Base-by-base conservation (phyloP, 768 basidiomycete genomes). In the Tulasnella sp. region DNA sequence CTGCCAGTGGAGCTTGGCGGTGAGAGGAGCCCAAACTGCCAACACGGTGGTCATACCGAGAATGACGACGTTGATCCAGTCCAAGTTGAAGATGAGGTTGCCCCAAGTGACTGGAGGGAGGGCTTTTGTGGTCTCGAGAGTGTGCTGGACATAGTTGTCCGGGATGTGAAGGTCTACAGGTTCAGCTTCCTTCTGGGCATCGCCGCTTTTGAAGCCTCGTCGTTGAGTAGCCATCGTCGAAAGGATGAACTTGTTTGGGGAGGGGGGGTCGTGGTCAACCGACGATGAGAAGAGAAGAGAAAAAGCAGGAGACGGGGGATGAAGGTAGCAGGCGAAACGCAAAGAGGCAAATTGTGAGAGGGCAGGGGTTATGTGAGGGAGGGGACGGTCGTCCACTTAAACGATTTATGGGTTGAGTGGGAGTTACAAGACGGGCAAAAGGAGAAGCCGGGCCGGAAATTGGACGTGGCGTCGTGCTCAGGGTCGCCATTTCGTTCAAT, bases 71-170 rank as follows among this genome's bases (percentile, higher is more conserved):
- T 88, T 91, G 80, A 96, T 86, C 89, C 90, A 96, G 83, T 92
- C 89, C 79, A 94, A 83, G 81, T 93, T 91, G 31, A 84, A 84
- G 80, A 82, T 78, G 74, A 88, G 81, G 80, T 90, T 93, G 37
- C 84, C 81, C 88, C 86, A 89, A 4, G 86, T 85, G 78, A 93
- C 84, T 0, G 91, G 91, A 0, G 92, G 92, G 12, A 91, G 85
- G 3, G 89, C 80, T 81, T 91, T 91, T 77, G 88, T 86, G 45
- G 88, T 89, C 79, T 87, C 88, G 80, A 94, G 86, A 4, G 90
- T 92, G 82, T 91, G 87, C 31, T 89, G 85, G 81, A 94, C 92
- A 80, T 93, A 94, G 85, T 94, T 93, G 83, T 93, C 92, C 17
- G 91, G 91, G 77, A 93, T 89, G 79, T 83, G 71, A 38, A 76